Percentiles rank a stretch among this genome's conserved stretches.
Evolutionary conservation across 768 basidiomycete genomes (phyloP).

Genomic region (Polyporus arcularius): DNA sequence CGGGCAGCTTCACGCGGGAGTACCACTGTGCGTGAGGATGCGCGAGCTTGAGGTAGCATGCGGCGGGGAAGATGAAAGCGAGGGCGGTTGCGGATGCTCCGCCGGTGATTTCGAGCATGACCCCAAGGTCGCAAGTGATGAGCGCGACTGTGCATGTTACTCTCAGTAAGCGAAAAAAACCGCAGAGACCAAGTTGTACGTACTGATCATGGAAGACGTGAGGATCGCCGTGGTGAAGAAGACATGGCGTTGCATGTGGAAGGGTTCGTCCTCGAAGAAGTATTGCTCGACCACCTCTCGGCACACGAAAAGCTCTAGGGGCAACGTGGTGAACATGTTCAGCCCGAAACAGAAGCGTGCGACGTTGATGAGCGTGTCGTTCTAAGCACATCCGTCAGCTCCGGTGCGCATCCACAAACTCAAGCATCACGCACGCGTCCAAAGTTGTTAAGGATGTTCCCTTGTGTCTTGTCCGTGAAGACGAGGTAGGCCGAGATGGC

Average conservation of each 20-base stretch:
- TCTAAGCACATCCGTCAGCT: slow-evolving; percentile 38
- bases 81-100: slow-evolving; percentile 91
- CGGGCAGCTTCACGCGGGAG: slow-evolving; percentile 73
- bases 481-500: slow-evolving; percentile 85
- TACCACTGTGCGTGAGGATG: slow-evolving; percentile 61
- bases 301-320: slow-evolving; percentile 95
- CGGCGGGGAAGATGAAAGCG: slow-evolving; percentile 90
- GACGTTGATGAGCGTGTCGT: slow-evolving; percentile 89
- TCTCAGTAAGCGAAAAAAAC: neutral
- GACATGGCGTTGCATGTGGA: slow-evolving; percentile 80
- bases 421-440: slow-evolving; percentile 52
- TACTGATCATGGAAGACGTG: slow-evolving; percentile 80
- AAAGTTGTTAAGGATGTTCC: slow-evolving; percentile 98
- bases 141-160: slow-evolving; percentile 63
- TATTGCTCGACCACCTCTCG: slow-evolving; percentile 96
- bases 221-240: slow-evolving; percentile 89
- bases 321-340: slow-evolving; percentile 98
- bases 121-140: slow-evolving; percentile 95
- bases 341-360: slow-evolving; percentile 92
- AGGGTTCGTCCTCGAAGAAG: slow-evolving; percentile 89
- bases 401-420: slow-evolving; percentile 7
- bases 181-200: slow-evolving; percentile 25
- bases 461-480: slow-evolving; percentile 89
- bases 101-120: slow-evolving; percentile 98
- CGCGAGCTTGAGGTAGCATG: slow-evolving; percentile 79